Base-by-base conservation (phyloP, 345 rosid species). In the Gossypium rotundifolium region DNA sequence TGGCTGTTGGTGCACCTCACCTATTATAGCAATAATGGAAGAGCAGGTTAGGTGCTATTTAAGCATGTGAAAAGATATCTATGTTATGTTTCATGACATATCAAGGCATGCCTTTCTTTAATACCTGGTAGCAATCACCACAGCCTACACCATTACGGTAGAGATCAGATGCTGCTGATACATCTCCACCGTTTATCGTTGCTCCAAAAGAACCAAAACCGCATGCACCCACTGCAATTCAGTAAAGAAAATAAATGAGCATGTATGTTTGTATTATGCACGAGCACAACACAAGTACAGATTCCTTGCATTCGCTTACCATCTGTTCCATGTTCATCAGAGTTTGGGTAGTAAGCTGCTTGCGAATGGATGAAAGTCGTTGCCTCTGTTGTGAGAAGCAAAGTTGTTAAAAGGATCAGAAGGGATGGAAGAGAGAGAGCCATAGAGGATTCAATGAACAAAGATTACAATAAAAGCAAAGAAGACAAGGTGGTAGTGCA, bases 41-140 rank as follows among this genome's bases (percentile, higher is more conserved):
- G 67, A 44, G 48, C 70, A 61, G 53, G 46, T 29, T 69, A 25
- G 22, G 8, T 48, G 9, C 27, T 68, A 14, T 68, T 49, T 68
- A 49, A 25, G 58, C 72, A 42, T 45, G 40, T 22, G 18, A 45
- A 45, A 65, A 17, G 70, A 51, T 13, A 64, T 64, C 25, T 64
- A n/a, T 38, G 11, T 23, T 65, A 66, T 45, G 16, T 45, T 67
- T 22, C 71, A 46, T 67, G 11, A 67, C 38, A 46, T 46, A 38
- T 13, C 4, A 54, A 46, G 25, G 65, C 65, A 14, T 1, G 3
- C 38, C 16, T 45, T 54, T 71, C 38, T 70, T 60, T 58, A 5
- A 9, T 79, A 87, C 94, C 86, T 88, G 94, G 82, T 86, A 90
- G 87, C 92, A 90, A 81, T 89, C 89, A 33, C 94, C 92, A 49